Conservation (phyloP, 108 stramenopile genomes). For the Skeletonema grethae region DNA sequence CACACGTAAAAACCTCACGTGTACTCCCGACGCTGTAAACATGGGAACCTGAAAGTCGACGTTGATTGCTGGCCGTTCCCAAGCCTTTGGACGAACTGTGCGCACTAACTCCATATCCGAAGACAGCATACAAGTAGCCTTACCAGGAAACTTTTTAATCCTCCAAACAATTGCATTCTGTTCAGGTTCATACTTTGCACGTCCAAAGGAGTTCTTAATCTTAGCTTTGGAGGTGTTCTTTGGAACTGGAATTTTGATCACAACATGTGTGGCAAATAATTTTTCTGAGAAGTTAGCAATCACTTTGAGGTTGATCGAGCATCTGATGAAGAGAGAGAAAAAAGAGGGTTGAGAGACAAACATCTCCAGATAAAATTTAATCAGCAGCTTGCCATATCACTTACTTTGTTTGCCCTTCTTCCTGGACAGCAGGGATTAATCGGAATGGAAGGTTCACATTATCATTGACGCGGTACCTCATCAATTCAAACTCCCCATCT, state of each 20-base stretch:
- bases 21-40: conserved; percentile 97
- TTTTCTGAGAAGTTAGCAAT: conserved; percentile 94
- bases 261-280: conserved; percentile 92
- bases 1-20: conserved; percentile 97
- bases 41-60: conserved; percentile 98
- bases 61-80: conserved; percentile 95
- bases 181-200: conserved; percentile 98
- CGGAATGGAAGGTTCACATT: conserved; percentile 95
- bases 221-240: conserved; percentile 96
- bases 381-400: conserved; percentile 23
- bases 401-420: conserved; percentile 91
- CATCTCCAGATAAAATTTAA: neutral
- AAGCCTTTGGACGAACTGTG: conserved; percentile 92
- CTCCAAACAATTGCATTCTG: conserved; percentile 98
- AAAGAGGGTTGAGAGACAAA: neutral
- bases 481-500: conserved; percentile 99
- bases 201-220: conserved; percentile 89
- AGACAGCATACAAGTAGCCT: conserved; percentile 89
- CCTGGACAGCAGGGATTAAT: conserved; percentile 96
- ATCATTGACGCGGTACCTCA: conserved; percentile 97
- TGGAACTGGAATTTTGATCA: conserved; percentile 97
- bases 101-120: conserved; percentile 96
- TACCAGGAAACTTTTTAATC: conserved; percentile 94
- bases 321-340: conserved; percentile 42
- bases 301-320: conserved; percentile 94